A percentile compares a stretch with the other conserved stretches of the same genome.
These are phyloP conservation scores for Xerocomus subilludens DNA, from an alignment of 1,284 basidiomycete species.

Conservation along the genomic window DNA sequence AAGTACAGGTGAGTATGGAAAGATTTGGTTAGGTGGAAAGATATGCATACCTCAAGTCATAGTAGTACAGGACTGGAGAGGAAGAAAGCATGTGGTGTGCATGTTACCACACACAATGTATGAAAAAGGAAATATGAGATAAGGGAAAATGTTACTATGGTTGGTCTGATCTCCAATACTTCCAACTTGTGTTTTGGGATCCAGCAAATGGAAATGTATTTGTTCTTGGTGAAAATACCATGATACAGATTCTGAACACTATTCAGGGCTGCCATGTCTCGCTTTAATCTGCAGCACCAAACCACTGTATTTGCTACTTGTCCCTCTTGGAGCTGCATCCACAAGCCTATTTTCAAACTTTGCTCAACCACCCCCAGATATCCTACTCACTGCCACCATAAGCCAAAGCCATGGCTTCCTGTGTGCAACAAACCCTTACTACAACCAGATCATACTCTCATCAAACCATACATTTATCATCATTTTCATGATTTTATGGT, in stretches of 20 bases:
- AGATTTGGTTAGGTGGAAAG: too few species aligned
- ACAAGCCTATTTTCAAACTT: not conserved
- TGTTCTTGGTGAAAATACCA: not conserved
- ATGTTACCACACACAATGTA: too few species aligned
- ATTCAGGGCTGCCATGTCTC: not conserved
- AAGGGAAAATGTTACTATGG: too few species aligned
- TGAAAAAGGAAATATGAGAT: too few species aligned
- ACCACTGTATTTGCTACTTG: not conserved
- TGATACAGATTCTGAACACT: not conserved
- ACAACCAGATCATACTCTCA: not conserved
- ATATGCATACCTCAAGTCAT: too few species aligned
- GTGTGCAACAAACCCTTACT: conserved; percentile 11
- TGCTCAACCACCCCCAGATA: not conserved
- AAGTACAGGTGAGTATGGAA: too few species aligned
- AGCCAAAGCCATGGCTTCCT: not conserved
- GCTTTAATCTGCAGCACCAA: not conserved
- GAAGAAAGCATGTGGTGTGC: too few species aligned
- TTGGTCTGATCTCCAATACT: too few species aligned
- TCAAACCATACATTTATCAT: conserved; percentile 24
- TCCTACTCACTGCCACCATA: not conserved
- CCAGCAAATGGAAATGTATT: not conserved
- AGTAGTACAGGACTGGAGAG: too few species aligned
- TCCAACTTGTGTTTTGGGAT: conserved; percentile 2
- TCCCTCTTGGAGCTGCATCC: not conserved
- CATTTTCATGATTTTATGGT: conserved; percentile 20